phyloP scores from a whole-genome alignment of 768 basidiomycete genomes.

The Mycena olivaceomarginata region DNA sequence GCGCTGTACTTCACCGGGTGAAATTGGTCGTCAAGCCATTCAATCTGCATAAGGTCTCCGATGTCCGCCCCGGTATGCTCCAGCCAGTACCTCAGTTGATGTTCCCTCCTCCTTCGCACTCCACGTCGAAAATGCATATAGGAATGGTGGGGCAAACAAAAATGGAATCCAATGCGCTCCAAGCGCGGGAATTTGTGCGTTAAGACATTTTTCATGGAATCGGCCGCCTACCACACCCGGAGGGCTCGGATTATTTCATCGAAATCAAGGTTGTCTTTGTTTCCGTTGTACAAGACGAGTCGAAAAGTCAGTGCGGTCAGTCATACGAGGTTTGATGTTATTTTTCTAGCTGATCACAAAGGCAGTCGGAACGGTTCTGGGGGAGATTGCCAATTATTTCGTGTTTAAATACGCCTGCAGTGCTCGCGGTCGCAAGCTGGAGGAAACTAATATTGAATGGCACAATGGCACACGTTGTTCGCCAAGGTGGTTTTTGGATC shows the following conservation, averaged over 20 bases:
- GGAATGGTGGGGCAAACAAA: background rate
- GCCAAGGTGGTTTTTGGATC: slow-evolving; percentile 92
- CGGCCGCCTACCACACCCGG: background rate
- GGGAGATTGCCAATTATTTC: slow-evolving; percentile 91
- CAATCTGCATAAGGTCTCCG: slow-evolving; percentile 5
- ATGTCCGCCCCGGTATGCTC: slow-evolving; percentile 4
- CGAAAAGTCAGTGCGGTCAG: too few relatives aligned
- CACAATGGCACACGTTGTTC: slow-evolving; percentile 79
- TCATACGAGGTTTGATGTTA: slow-evolving; percentile 65
- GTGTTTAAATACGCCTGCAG: slow-evolving; percentile 90
- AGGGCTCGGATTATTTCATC: background rate
- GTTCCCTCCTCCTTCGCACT: slow-evolving; percentile 1
- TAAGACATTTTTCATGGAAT: slow-evolving; percentile 15
- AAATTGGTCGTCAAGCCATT: slow-evolving; percentile 16
- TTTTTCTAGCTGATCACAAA: background rate
- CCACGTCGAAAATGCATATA: slow-evolving; percentile 28
- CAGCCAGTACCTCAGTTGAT: background rate
- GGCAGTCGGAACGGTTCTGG: slow-evolving; percentile 83
- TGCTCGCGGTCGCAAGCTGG: slow-evolving; percentile 83
- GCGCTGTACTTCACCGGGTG: slow-evolving; percentile 18
- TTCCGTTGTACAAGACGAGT: background rate
- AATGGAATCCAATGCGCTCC: slow-evolving; percentile 10
- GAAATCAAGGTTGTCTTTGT: background rate
- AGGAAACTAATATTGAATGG: slow-evolving; percentile 73
- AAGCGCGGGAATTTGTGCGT: slow-evolving; percentile 6